phyloP scores from a whole-genome alignment of 2,329 filamentous ascomycete species.

The Ascochyta viciae-villosae region DNA sequence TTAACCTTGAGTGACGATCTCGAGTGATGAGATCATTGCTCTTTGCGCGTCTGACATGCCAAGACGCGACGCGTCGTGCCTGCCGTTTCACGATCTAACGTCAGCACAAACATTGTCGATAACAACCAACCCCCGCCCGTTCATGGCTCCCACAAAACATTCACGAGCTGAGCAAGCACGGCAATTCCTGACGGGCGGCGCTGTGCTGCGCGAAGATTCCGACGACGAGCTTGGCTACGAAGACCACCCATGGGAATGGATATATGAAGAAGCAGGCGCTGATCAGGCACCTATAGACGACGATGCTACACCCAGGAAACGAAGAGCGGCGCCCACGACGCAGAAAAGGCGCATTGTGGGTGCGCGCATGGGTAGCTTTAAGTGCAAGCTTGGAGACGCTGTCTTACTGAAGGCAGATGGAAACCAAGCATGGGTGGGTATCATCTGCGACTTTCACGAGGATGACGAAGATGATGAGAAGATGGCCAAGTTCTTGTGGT shows the following conservation, averaged over 20 bases:
- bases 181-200: conserved; percentile 63
- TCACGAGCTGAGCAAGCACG: conserved; percentile 57
- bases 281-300: conserved; percentile 26
- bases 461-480: conserved; percentile 67
- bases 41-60: conserved; percentile 33
- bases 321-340: conserved; percentile 33
- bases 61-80: conserved; percentile 43
- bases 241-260: conserved; percentile 60
- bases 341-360: conserved; percentile 69
- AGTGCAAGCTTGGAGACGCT: conserved; percentile 81
- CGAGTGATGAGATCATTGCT: conserved; percentile 27
- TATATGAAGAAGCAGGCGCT: conserved; percentile 57
- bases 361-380: conserved; percentile 81
- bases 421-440: conserved; percentile 89
- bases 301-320: conserved; percentile 42
- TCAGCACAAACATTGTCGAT: conserved; percentile 31
- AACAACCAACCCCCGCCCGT: conserved; percentile 17
- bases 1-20: background rate
- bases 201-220: conserved; percentile 77
- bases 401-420: conserved; percentile 89
- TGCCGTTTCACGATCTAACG: conserved; percentile 28
- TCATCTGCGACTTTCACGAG: conserved; percentile 83
- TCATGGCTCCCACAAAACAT: conserved; percentile 51
- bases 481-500: conserved; percentile 93
- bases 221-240: conserved; percentile 78